Evolutionary conservation across 495 filamentous ascomycete genomes (phyloP).

Genomic region (Daldinia childiae): DNA sequence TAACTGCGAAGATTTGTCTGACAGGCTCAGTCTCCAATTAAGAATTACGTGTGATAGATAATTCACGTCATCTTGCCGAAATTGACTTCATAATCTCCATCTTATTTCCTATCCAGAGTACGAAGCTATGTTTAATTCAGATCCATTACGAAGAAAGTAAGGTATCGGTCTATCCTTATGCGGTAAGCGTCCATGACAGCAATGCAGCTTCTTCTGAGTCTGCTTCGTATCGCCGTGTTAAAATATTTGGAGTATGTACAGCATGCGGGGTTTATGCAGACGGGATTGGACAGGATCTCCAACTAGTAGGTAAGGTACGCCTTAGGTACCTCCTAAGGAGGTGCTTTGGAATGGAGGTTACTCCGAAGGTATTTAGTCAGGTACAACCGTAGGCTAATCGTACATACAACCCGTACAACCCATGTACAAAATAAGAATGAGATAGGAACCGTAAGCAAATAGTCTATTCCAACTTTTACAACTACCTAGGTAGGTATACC

Average conservation of each 20-base stretch:
- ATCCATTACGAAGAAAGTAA: slow-evolving; percentile 11
- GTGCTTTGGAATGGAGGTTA: slow-evolving; percentile 10
- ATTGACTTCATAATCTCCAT: neutral
- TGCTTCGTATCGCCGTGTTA: slow-evolving; percentile 29
- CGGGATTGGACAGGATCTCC: slow-evolving; percentile 31
- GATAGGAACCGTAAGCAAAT: neutral
- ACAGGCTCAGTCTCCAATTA: neutral
- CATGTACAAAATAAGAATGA: slow-evolving; percentile 1
- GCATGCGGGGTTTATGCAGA: slow-evolving; percentile 36
- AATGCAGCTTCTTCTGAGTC: slow-evolving; percentile 20
- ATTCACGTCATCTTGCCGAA: slow-evolving; percentile 2
- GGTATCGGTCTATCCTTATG: slow-evolving; percentile 1
- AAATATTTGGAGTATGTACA: slow-evolving; percentile 22
- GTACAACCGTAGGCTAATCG: slow-evolving; percentile 4
- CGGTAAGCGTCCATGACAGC: slow-evolving; percentile 36
- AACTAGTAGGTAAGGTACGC: neutral
- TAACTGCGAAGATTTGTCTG: neutral
- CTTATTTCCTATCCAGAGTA: slow-evolving; percentile 2
- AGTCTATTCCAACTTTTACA: slow-evolving; percentile 2
- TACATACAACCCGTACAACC: neutral
- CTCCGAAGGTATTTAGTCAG: neutral
- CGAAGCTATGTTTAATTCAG: slow-evolving; percentile 14
- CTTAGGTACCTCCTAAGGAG: neutral
- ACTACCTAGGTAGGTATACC: no score
- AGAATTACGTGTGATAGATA: neutral